Percentiles rank a stretch among this genome's conserved stretches.
Conservation (phyloP, 2,329 filamentous ascomycete species). For the Xylaria polymorpha region DNA sequence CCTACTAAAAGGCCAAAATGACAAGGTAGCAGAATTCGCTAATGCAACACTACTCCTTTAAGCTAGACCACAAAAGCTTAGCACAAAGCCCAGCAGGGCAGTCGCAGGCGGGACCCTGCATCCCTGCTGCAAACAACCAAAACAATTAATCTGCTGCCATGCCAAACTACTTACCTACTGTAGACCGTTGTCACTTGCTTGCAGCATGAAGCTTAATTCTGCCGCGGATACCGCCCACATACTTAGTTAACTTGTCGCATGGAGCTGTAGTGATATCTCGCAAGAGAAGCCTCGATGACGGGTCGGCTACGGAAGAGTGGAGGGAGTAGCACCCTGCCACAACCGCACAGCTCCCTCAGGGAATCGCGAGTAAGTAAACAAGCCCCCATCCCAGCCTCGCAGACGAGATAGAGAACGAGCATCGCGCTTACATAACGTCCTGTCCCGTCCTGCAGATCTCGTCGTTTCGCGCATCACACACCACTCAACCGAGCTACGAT, state of each 20-base stretch:
- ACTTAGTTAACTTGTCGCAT: slow-evolving; percentile 9
- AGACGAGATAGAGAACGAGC: background rate
- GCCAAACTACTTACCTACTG: background rate
- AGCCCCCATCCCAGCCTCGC: slow-evolving; percentile 11
- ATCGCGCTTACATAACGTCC: slow-evolving; percentile 10
- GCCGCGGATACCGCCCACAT: background rate
- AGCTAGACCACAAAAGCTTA: slow-evolving; percentile 8
- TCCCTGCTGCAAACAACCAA: slow-evolving; percentile 34
- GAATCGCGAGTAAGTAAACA: slow-evolving; percentile 49
- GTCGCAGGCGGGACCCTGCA: background rate
- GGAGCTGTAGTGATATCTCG: background rate
- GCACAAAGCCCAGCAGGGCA: background rate
- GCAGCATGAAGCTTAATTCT: slow-evolving; percentile 15
- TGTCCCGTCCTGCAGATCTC: slow-evolving; percentile 53
- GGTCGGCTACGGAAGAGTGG: slow-evolving; percentile 47
- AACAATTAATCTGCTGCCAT: slow-evolving; percentile 24
- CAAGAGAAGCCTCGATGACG: slow-evolving; percentile 40
- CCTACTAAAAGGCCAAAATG: too few species aligned
- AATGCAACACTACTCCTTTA: background rate
- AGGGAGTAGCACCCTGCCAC: slow-evolving; percentile 43
- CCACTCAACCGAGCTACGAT: slow-evolving; percentile 67
- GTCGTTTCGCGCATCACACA: slow-evolving; percentile 61
- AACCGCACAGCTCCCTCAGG: slow-evolving; percentile 40
- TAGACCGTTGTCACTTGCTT: background rate
- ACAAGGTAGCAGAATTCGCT: too few species aligned